Base-by-base conservation (phyloP, 495 filamentous ascomycete species). In the Neurospora tetraspora region DNA sequence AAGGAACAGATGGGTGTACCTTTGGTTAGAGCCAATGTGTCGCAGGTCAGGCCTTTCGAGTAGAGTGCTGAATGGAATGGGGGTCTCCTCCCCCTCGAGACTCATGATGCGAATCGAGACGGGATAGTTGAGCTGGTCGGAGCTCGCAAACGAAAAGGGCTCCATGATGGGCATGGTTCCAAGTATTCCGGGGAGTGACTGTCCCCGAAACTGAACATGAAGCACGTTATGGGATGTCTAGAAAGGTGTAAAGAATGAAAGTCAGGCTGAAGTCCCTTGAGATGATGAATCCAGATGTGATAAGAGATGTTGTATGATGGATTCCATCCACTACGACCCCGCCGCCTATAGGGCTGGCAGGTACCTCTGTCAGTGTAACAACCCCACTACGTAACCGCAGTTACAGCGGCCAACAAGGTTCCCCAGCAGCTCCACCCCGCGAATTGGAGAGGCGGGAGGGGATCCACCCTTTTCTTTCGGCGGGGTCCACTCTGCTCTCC, bases 141-240 rank as follows among this genome's bases (percentile, higher is more conserved):
- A 97, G 76, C 89, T 91, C 68, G 93, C 94, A 84, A 98, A 98
- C 1, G 93, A 94, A 81, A 96, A 98, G 61, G 94, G 90, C 78
- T 99, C 96, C 94, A 98, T 97, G 70, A 40, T 74, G 71, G 42
- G 42, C 23, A 73, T 65, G 12, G 53, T 34, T 31, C 14, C 53
- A 65, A 16, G 1, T 16, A 9, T 34, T 65, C 1, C 14, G 53
- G 53, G 27, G 27, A 5, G 14, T 31, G 23, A 4, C 27, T 9
- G 27, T 65, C 27, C 53, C 53, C 53, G 53, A 14, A 34, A 65
- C 3, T 18, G 27, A 65, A 34, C 12, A 65, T 31, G 27, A 61
- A 61, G 53, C 14, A 61, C 10, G 10, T 61, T 61, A 16, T 31
- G 47, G 47, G 20, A 27, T 31, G 11, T 31, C n/a, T 16, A 8